phyloP scores from a whole-genome alignment of 306 rosid species.

The Cicer chorassanicum region DNA sequence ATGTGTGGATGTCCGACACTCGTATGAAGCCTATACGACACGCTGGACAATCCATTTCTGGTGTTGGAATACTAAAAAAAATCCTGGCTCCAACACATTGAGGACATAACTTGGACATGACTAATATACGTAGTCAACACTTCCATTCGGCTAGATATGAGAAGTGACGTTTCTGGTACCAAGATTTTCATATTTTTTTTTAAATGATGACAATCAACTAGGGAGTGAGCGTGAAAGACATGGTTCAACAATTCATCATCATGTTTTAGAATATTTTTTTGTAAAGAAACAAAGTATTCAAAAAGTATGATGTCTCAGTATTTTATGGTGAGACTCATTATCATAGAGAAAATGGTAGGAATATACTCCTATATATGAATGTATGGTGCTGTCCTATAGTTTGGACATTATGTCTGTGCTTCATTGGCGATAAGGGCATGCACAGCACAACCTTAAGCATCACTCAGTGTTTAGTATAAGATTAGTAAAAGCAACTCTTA shows the following conservation, averaged over 20 bases:
- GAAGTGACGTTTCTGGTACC: background rate
- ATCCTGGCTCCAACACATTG: background rate
- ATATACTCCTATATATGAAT: too few relatives aligned
- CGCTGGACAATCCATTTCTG: background rate
- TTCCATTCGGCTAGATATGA: background rate
- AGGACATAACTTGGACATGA: background rate
- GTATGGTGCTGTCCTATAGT: too few relatives aligned
- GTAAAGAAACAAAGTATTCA: background rate
- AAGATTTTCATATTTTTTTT: background rate
- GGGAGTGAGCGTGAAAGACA: background rate
- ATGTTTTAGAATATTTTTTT: background rate
- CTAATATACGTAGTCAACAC: background rate
- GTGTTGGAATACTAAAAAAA: background rate
- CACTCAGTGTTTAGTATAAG: background rate
- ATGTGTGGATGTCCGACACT: background rate
- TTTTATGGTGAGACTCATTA: background rate
- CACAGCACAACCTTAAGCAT: background rate
- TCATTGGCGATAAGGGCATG: background rate
- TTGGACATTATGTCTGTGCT: too few relatives aligned
- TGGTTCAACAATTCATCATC: background rate
- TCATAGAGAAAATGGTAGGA: background rate
- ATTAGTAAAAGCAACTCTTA: conserved; percentile 49
- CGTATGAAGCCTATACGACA: background rate
- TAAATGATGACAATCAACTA: background rate
- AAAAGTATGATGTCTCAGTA: background rate